Conservation (phyloP, 2,329 filamentous ascomycete species). For the Microcyclospora pomicola region DNA sequence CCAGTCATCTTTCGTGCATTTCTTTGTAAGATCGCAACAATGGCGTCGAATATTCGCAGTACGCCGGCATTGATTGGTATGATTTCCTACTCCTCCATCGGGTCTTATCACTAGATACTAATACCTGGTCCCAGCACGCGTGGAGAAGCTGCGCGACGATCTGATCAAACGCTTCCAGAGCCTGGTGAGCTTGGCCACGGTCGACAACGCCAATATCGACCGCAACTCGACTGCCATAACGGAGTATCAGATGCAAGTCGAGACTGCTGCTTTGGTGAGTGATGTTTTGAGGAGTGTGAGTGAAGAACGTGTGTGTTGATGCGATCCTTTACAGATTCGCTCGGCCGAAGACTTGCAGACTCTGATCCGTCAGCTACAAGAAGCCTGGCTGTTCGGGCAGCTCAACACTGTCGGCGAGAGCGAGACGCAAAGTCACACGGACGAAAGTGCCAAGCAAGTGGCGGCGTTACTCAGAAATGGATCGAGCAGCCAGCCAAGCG, state of each 20-base stretch:
- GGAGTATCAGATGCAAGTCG: conserved; percentile 44
- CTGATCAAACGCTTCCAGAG: conserved; percentile 41
- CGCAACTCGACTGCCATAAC: conserved; percentile 43
- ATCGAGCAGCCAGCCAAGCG: conserved; percentile 5
- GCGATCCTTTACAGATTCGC: conserved; percentile 33
- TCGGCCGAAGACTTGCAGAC: conserved; percentile 48
- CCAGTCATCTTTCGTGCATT: too few species aligned
- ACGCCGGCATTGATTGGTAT: too few species aligned
- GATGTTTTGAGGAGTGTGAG: neutral
- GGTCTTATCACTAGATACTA: too few species aligned
- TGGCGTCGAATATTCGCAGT: too few species aligned
- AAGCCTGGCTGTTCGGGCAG: conserved; percentile 53
- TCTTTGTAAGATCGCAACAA: too few species aligned
- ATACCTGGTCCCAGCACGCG: conserved; percentile 19
- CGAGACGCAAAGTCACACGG: conserved; percentile 29
- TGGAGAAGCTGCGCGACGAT: conserved; percentile 26
- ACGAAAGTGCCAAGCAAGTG: conserved; percentile 35
- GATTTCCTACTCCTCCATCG: too few species aligned
- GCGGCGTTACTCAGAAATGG: conserved; percentile 27
- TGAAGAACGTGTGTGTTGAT: neutral
- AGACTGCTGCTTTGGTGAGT: conserved; percentile 44
- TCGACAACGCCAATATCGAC: conserved; percentile 39
- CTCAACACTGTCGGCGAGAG: conserved; percentile 41
- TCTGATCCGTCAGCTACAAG: conserved; percentile 49
- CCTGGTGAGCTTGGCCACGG: conserved; percentile 40